Evolutionary conservation across 176 grass and related monocot species (phyloP).

Genomic region (Secale cereale): DNA sequence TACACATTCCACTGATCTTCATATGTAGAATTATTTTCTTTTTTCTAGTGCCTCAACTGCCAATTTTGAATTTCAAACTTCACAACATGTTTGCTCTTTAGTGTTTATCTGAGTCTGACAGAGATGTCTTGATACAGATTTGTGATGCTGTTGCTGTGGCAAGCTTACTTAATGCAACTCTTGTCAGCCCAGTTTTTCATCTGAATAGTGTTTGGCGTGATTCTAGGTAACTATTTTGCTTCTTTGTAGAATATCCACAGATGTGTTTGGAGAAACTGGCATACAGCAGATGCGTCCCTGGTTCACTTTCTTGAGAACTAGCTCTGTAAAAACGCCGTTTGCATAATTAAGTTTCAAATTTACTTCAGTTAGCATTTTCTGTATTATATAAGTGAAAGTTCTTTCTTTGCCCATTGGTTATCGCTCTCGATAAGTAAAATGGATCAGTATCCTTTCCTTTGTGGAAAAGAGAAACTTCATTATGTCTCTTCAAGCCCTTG

Average conservation of each 20-base stretch:
- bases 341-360: not conserved
- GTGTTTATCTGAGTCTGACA: slow-evolving; percentile 21
- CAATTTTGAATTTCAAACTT: not conserved
- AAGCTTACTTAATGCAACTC: slow-evolving; percentile 87
- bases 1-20: not conserved
- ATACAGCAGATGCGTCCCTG: not conserved
- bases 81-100: not conserved
- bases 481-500: not conserved
- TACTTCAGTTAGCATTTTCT: not conserved
- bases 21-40: not conserved
- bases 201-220: slow-evolving; percentile 97
- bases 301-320: not conserved
- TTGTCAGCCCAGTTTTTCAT: slow-evolving; percentile 85
- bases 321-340: not conserved
- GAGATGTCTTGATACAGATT: slow-evolving; percentile 60
- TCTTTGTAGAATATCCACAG: not conserved
- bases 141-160: slow-evolving; percentile 92
- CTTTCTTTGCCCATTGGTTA: slow-evolving; percentile 3
- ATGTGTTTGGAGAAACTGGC: slow-evolving; percentile 7
- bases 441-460: not conserved
- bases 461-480: not conserved
- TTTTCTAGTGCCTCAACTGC: not conserved
- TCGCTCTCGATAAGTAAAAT: not conserved
- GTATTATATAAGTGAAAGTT: not conserved
- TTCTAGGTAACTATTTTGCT: slow-evolving; percentile 62